A percentile compares a stretch with the other conserved stretches of the same genome.
These are phyloP conservation scores for Hypoxylon sp. DNA, from an alignment of 2,329 filamentous ascomycete species.

Conservation along the genomic window DNA sequence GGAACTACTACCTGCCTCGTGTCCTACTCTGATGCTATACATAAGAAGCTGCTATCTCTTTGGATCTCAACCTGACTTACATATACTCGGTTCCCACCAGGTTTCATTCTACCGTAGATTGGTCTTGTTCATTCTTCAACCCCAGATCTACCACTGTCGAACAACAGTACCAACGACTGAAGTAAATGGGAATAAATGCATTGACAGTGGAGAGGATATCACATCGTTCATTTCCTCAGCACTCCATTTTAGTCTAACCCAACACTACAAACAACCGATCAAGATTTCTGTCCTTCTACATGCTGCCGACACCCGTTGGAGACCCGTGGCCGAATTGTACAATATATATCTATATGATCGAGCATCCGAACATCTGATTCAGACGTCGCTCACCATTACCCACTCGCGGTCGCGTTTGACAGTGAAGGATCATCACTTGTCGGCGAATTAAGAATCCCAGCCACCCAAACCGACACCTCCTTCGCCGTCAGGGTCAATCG, in stretches of 20 bases:
- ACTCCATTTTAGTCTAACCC: constrained; percentile 2
- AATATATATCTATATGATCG: constrained; percentile 28
- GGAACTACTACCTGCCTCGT: constrained; percentile 30
- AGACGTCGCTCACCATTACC: constrained; percentile 15
- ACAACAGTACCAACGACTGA: not conserved
- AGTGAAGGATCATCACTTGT: constrained; percentile 29
- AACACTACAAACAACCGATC: constrained; percentile 24
- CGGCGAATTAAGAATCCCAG: constrained; percentile 24
- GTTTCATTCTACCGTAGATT: constrained; percentile 27
- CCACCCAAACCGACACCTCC: constrained; percentile 5
- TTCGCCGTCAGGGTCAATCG: constrained; percentile 12
- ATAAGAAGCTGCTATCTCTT: constrained; percentile 19
- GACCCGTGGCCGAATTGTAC: constrained; percentile 29
- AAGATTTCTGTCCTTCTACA: constrained; percentile 22
- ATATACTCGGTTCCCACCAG: constrained; percentile 31
- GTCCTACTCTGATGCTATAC: constrained; percentile 11
- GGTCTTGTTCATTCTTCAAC: constrained; percentile 14
- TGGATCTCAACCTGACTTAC: constrained; percentile 26
- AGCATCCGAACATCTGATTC: constrained; percentile 27
- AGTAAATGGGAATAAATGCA: constrained; percentile 15
- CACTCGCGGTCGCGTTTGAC: constrained; percentile 24
- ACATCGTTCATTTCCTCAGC: not conserved
- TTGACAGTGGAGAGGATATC: constrained; percentile 16
- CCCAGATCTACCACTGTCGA: not conserved
- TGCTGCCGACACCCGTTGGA: constrained; percentile 43